Evolutionary conservation across 2,329 filamentous ascomycete species (phyloP).

Genomic region (Fusarium incarnatum): DNA sequence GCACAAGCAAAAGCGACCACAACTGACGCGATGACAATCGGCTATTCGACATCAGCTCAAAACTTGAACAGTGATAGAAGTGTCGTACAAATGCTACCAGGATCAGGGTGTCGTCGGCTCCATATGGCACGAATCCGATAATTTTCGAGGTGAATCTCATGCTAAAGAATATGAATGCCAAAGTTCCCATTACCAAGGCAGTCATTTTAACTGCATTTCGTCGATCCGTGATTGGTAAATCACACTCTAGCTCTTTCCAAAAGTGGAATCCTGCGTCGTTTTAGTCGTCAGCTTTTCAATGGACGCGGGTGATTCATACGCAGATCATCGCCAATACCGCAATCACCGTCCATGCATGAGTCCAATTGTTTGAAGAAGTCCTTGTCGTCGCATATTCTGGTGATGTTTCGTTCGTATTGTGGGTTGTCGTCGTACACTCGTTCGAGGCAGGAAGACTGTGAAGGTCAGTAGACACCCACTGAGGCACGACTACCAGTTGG

Average conservation of each 20-base stretch:
- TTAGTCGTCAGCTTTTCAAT: fast-evolving
- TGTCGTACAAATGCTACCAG: background rate
- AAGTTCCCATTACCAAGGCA: background rate
- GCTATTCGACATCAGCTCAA: background rate
- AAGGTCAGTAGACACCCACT: fast-evolving
- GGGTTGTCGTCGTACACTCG: background rate
- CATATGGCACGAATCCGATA: background rate
- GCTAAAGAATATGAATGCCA: background rate
- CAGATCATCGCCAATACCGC: background rate
- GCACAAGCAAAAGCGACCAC: background rate
- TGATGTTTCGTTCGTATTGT: background rate
- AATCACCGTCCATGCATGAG: background rate
- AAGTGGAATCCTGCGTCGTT: background rate
- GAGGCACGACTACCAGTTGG: fast-evolving
- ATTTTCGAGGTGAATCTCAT: slow-evolving; percentile 3
- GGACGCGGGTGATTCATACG: background rate
- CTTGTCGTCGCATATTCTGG: background rate
- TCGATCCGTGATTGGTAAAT: background rate
- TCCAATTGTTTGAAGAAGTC: background rate
- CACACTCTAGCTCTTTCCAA: background rate
- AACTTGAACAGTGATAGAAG: too few relatives aligned
- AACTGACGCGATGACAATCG: background rate
- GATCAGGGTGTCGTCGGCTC: slow-evolving; percentile 5
- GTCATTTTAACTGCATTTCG: background rate
- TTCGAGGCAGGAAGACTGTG: background rate